Evolutionary conservation across 345 rosid species (phyloP).

Genomic region (Anastatica hierochuntica): DNA sequence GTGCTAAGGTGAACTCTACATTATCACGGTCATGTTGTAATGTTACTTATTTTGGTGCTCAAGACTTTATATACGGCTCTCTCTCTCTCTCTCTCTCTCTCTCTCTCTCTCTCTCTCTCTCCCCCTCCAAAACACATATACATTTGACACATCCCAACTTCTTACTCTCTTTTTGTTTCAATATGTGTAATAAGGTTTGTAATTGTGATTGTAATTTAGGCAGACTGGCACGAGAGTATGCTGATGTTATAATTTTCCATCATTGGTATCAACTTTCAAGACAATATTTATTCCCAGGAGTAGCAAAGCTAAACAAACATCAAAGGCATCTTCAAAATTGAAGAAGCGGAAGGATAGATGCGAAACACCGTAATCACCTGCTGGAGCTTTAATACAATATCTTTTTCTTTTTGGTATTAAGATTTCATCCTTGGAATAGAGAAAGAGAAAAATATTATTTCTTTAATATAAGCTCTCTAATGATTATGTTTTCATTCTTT

Average conservation of each 20-base stretch:
- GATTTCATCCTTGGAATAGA: background rate
- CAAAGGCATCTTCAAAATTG: conserved; percentile 43
- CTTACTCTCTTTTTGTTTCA: conserved; percentile 2
- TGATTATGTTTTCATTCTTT: too few relatives aligned
- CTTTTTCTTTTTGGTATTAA: conserved; percentile 33
- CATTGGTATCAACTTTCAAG: conserved; percentile 94
- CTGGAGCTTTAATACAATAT: conserved; percentile 76
- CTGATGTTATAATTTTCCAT: conserved; percentile 74
- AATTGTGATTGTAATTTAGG: conserved; percentile 33
- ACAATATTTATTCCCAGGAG: conserved; percentile 29
- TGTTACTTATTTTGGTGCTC: conserved; percentile 7
- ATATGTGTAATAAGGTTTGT: background rate
- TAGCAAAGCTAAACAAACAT: conserved; percentile 38
- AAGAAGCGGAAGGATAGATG: conserved; percentile 53
- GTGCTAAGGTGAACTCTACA: conserved; percentile 46
- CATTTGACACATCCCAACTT: background rate
- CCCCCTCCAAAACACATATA: background rate
- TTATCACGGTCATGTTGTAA: background rate
- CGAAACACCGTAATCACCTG: conserved; percentile 31
- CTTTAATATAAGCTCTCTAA: too few relatives aligned
- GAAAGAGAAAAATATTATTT: too few relatives aligned
- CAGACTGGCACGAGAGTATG: conserved; percentile 79
- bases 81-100: too few relatives aligned
- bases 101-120: too few relatives aligned
- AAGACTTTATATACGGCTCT: background rate